These are phyloP conservation scores for Litsea cubeba DNA, from an alignment of 164 flowering plant species.

Conservation along the genomic window DNA sequence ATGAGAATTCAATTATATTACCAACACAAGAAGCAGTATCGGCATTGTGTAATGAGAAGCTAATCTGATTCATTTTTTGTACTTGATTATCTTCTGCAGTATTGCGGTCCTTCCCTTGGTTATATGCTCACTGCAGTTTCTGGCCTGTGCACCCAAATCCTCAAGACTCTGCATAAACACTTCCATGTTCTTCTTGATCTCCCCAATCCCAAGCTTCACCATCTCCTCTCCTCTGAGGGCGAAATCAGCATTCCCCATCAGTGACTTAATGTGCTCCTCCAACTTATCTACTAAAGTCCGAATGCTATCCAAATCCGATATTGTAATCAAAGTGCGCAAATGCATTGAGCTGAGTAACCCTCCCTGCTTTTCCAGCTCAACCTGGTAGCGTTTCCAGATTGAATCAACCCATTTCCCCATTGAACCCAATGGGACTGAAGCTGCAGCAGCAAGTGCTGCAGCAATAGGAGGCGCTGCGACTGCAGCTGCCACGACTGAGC, in stretches of 20 bases:
- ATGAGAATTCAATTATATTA: not conserved
- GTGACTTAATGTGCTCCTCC: slow-evolving; percentile 47
- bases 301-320: slow-evolving; percentile 71
- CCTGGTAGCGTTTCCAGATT: slow-evolving; percentile 59
- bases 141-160: slow-evolving; percentile 46
- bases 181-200: slow-evolving; percentile 60
- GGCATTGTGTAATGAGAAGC: slow-evolving; percentile 1
- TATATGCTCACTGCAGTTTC: slow-evolving; percentile 53
- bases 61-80: slow-evolving; percentile 30
- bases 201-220: slow-evolving; percentile 58
- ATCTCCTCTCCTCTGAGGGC: slow-evolving; percentile 46
- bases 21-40: not conserved
- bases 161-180: slow-evolving; percentile 54
- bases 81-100: slow-evolving; percentile 56
- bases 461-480: slow-evolving; percentile 75
- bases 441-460: slow-evolving; percentile 63
- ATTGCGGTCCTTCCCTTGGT: slow-evolving; percentile 62
- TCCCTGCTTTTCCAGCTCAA: slow-evolving; percentile 45
- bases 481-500: slow-evolving; percentile 83
- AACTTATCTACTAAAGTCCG: slow-evolving; percentile 47
- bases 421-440: slow-evolving; percentile 66
- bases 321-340: slow-evolving; percentile 41
- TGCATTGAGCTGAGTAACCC: slow-evolving; percentile 58
- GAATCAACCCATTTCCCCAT: slow-evolving; percentile 79
- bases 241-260: slow-evolving; percentile 51